These are phyloP conservation scores for Penicillium cosmopolitanum DNA, from an alignment of 495 filamentous ascomycete species.

Conservation along the genomic window DNA sequence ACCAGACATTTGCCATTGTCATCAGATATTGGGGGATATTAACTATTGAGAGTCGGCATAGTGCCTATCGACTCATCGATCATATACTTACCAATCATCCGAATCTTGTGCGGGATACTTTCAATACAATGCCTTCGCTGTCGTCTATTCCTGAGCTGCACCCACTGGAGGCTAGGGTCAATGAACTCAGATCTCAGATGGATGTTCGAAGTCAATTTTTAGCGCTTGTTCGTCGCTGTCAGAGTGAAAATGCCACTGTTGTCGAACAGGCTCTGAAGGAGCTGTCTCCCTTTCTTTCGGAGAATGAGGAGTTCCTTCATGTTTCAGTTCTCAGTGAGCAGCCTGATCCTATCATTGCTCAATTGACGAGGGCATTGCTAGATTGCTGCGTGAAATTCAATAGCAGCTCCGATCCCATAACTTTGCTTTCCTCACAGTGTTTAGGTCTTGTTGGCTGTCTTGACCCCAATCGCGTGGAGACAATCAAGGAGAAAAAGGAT, in stretches of 20 bases:
- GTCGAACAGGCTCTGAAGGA: slow-evolving; percentile 79
- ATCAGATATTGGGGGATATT: slow-evolving; percentile 77
- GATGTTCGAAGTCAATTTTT: slow-evolving; percentile 65
- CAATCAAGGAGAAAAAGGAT: slow-evolving; percentile 71
- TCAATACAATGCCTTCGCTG: slow-evolving; percentile 77
- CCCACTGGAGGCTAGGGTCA: slow-evolving; percentile 64
- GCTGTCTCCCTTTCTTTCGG: slow-evolving; percentile 69
- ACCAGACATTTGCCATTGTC: slow-evolving; percentile 86
- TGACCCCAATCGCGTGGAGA: slow-evolving; percentile 87
- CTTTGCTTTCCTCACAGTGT: slow-evolving; percentile 74
- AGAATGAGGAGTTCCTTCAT: slow-evolving; percentile 80
- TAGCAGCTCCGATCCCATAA: slow-evolving; percentile 64
- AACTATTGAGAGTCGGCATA: slow-evolving; percentile 57
- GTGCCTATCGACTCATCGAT: slow-evolving; percentile 62
- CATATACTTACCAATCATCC: slow-evolving; percentile 65
- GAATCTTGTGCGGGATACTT: slow-evolving; percentile 61
- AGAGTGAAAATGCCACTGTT: slow-evolving; percentile 82
- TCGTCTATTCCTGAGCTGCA: slow-evolving; percentile 69
- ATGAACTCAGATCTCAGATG: slow-evolving; percentile 61
- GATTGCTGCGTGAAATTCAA: slow-evolving; percentile 83
- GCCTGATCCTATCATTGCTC: slow-evolving; percentile 72
- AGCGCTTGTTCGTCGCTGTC: slow-evolving; percentile 71
- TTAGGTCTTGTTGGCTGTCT: slow-evolving; percentile 88
- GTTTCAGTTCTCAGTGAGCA: slow-evolving; percentile 82
- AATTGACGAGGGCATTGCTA: slow-evolving; percentile 74